Percentiles rank a stretch among this genome's conserved stretches.
phyloP scores from a whole-genome alignment of 768 basidiomycete genomes.

The Boletus subcaerulescens region DNA sequence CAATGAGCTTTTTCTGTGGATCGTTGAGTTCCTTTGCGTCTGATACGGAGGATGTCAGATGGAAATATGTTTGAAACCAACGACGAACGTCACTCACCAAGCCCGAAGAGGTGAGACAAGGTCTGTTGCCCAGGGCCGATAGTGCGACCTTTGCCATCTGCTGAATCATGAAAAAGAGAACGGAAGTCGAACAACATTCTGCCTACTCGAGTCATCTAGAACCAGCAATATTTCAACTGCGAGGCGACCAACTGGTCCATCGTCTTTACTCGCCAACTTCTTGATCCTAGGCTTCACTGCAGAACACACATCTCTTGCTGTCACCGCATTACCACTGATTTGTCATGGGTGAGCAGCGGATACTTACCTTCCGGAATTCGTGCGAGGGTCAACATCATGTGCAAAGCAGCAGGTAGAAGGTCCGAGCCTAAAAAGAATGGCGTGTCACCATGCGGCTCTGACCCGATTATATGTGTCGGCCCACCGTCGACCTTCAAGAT shows the following conservation, averaged over 20 bases:
- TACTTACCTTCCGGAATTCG: slow-evolving; percentile 15
- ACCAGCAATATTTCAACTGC: slow-evolving; percentile 18
- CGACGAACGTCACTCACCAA: background rate
- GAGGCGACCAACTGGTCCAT: slow-evolving; percentile 13
- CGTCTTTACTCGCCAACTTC: slow-evolving; percentile 6
- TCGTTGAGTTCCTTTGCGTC: background rate
- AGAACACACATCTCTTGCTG: background rate
- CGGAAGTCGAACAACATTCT: background rate
- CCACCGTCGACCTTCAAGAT: slow-evolving; percentile 17
- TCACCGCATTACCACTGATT: background rate
- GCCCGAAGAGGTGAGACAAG: background rate
- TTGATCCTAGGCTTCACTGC: slow-evolving; percentile 10
- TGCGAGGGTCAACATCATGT: slow-evolving; percentile 16
- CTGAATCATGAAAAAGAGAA: background rate
- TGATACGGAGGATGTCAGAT: background rate
- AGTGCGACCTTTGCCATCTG: background rate
- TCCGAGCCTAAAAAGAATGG: slow-evolving; percentile 4
- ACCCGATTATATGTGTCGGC: background rate
- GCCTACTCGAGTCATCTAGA: slow-evolving; percentile 5
- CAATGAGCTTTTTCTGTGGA: background rate
- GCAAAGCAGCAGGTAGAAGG: slow-evolving; percentile 15
- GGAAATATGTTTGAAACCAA: background rate
- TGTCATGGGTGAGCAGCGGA: background rate
- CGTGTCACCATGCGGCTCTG: background rate
- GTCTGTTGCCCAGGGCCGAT: background rate